Evolutionary conservation across 139 green algal genomes (phyloP).

Genomic region (Yamagishiella unicocca): DNA sequence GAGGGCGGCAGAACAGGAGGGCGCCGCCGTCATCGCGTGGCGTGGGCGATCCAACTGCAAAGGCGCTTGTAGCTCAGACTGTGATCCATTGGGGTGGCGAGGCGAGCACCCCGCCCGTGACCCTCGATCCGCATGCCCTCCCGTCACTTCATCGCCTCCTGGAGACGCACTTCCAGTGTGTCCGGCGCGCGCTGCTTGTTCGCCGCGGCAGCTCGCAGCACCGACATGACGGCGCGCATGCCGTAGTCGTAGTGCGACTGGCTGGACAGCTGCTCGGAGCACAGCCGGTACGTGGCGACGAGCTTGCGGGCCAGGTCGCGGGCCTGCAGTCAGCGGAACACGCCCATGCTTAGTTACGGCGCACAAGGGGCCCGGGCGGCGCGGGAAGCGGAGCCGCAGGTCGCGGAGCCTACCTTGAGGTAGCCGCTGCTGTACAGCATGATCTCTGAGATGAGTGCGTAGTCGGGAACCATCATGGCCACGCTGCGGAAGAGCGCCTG

Average conservation of each 20-base stretch:
- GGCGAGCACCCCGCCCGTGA: no score
- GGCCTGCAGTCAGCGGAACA: no score
- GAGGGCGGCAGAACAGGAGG: no score
- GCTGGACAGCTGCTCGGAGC: constrained; percentile 85
- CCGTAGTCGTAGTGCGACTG: constrained; percentile 91
- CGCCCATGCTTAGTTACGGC: no score
- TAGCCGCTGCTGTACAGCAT: constrained; percentile 84
- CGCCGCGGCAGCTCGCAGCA: constrained; percentile 78
- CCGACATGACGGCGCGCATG: constrained; percentile 87
- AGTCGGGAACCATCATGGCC: constrained; percentile 91
- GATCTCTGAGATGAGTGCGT: constrained; percentile 87
- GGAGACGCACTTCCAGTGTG: constrained; percentile 47
- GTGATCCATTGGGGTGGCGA: no score
- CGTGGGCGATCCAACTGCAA: no score
- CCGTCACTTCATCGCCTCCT: no score
- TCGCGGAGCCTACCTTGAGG: constrained; percentile 31
- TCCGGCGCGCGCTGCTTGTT: constrained; percentile 80
- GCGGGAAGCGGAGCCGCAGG: not conserved
- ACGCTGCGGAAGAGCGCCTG: constrained; percentile 76
- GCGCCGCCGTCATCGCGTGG: no score
- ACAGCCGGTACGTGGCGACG: constrained; percentile 88
- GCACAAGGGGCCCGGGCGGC: not conserved
- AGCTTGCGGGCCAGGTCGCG: constrained; percentile 84
- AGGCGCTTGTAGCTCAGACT: no score
- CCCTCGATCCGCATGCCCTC: no score